A percentile compares a stretch with the other conserved stretches of the same genome.
phyloP scores from a whole-genome alignment of 805 yeast genomes.

The Myxozyma lipomycoides region DNA sequence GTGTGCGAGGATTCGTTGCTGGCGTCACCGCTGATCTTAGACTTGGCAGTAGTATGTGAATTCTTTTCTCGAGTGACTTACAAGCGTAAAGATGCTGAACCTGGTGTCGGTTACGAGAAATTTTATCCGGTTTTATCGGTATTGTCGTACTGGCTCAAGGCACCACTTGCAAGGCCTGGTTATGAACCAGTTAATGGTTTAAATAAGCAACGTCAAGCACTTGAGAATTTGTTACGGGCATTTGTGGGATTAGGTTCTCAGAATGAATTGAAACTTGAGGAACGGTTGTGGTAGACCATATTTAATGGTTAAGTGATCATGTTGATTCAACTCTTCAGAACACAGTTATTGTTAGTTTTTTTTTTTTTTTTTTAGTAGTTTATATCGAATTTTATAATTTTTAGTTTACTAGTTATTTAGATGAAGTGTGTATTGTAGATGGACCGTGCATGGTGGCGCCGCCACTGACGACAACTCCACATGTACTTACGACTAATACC shows the following conservation, averaged over 20 bases:
- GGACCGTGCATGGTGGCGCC: no score
- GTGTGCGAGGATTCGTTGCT: constrained; percentile 94
- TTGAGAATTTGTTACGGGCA: constrained; percentile 85
- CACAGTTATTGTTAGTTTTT: background rate
- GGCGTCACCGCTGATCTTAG: constrained; percentile 93
- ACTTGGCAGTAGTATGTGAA: constrained; percentile 84
- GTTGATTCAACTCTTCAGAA: background rate
- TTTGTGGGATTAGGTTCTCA: constrained; percentile 85
- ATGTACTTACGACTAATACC: no score
- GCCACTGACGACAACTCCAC: no score
- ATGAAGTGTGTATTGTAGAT: no score
- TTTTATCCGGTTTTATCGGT: constrained; percentile 84
- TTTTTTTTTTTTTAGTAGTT: background rate
- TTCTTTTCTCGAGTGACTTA: constrained; percentile 82
- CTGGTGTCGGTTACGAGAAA: constrained; percentile 51
- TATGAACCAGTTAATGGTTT: constrained; percentile 86
- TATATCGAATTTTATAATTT: background rate
- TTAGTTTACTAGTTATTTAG: background rate
- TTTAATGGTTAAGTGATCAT: background rate
- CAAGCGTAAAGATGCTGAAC: constrained; percentile 50
- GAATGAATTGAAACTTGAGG: constrained; percentile 92
- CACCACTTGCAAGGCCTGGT: constrained; percentile 90
- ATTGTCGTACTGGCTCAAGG: constrained; percentile 92
- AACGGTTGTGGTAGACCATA: constrained; percentile 48
- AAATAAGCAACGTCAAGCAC: constrained; percentile 89